Conservation (phyloP, 2,329 filamentous ascomycete species). For the Arthrobotrys musiformis region DNA sequence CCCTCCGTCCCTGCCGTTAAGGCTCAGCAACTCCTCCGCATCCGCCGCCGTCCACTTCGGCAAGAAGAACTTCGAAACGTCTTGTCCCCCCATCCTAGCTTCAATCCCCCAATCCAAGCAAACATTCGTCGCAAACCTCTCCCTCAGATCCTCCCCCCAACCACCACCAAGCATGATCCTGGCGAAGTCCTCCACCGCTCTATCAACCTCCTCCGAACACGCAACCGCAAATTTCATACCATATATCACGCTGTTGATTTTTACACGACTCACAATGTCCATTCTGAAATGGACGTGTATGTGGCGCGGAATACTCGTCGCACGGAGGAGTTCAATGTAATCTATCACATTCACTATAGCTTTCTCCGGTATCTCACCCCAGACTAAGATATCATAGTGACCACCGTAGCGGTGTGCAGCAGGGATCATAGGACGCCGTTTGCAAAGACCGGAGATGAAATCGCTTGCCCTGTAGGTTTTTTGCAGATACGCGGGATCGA, state of each 20-base stretch:
- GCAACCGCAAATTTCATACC: conserved; percentile 50
- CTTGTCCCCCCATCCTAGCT: conserved; percentile 18
- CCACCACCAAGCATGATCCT: conserved; percentile 19
- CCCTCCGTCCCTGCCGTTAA: neutral
- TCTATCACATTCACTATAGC: conserved; percentile 45
- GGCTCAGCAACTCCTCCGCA: conserved; percentile 25
- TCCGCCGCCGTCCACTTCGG: conserved; percentile 24
- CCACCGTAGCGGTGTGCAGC: conserved; percentile 51
- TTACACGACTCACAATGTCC: conserved; percentile 42
- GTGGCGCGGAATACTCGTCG: conserved; percentile 29
- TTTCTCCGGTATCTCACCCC: conserved; percentile 40
- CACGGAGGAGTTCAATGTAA: conserved; percentile 46
- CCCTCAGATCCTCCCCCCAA: neutral
- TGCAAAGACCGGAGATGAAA: conserved; percentile 27
- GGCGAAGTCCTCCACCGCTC: conserved; percentile 36
- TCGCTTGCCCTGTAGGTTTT: conserved; percentile 33
- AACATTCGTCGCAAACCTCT: conserved; percentile 24
- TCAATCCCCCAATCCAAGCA: conserved; percentile 28
- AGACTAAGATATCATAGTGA: conserved; percentile 47
- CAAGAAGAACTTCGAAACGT: conserved; percentile 49
- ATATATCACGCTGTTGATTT: conserved; percentile 29
- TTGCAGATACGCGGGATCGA: conserved; percentile 37
- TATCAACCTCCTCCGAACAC: conserved; percentile 24
- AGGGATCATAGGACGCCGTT: conserved; percentile 36
- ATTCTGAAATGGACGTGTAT: conserved; percentile 47